Conservation (phyloP, 2,329 filamentous ascomycete genomes). For the Atkinsonella hypoxylon region DNA sequence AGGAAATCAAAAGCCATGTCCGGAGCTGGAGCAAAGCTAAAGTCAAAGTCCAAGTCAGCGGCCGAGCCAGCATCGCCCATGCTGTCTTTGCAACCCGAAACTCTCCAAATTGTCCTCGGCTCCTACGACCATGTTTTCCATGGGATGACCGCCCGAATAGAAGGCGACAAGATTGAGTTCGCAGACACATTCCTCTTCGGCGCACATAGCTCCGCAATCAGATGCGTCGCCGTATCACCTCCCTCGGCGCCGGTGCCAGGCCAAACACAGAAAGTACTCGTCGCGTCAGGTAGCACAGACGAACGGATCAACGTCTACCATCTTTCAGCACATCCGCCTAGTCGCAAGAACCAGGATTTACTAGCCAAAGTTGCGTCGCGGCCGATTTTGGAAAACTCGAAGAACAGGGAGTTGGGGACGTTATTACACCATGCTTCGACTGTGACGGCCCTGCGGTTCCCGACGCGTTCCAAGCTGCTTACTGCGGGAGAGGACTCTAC, state of each 20-base stretch:
- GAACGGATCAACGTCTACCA: slow-evolving; percentile 93
- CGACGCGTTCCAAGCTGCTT: slow-evolving; percentile 75
- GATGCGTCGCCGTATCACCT: slow-evolving; percentile 76
- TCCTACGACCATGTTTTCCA: slow-evolving; percentile 92
- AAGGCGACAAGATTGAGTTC: slow-evolving; percentile 45
- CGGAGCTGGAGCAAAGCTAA: slow-evolving; percentile 3
- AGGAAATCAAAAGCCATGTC: slow-evolving; percentile 22
- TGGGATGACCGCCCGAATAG: slow-evolving; percentile 68
- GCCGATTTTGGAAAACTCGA: slow-evolving; percentile 69
- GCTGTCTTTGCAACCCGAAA: slow-evolving; percentile 23
- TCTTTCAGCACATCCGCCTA: slow-evolving; percentile 59
- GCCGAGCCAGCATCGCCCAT: slow-evolving; percentile 7
- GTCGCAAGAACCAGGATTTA: slow-evolving; percentile 40
- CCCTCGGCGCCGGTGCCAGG: slow-evolving; percentile 48
- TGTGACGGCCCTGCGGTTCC: slow-evolving; percentile 70
- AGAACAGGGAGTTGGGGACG: slow-evolving; percentile 78
- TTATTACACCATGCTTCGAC: slow-evolving; percentile 78
- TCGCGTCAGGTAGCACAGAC: slow-evolving; percentile 86
- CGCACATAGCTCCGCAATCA: slow-evolving; percentile 80
- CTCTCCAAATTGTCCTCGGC: slow-evolving; percentile 82
- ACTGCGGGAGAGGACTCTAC: slow-evolving; percentile 85
- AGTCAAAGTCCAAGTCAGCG: not conserved
- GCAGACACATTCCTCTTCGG: slow-evolving; percentile 93
- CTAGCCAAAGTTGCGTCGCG: slow-evolving; percentile 59
- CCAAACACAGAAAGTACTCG: slow-evolving; percentile 68